Conservation (phyloP, 176 grass and related monocot species). For the Cenchrus purpureus region DNA sequence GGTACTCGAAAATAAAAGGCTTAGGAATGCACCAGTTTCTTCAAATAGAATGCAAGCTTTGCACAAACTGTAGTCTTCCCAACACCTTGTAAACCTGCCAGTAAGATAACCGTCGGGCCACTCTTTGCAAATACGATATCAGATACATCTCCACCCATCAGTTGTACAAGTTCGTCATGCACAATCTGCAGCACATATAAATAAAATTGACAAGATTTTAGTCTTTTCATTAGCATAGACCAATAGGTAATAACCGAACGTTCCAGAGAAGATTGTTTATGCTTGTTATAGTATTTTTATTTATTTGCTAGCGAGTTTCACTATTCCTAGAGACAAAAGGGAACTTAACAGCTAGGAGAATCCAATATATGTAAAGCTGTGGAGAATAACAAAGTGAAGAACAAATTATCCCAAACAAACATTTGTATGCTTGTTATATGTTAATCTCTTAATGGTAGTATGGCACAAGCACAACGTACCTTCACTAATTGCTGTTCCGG, state of each 20-base stretch:
- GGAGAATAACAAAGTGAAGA: neutral
- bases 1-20: constrained; percentile 1
- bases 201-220: neutral
- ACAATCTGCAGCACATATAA: constrained; percentile 63
- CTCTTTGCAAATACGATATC: constrained; percentile 81
- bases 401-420: neutral
- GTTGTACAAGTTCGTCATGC: constrained; percentile 79
- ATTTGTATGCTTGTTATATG: neutral
- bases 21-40: constrained; percentile 74
- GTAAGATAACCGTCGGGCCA: constrained; percentile 76
- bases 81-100: constrained; percentile 94
- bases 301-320: neutral
- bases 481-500: constrained; percentile 96
- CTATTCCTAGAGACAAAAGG: neutral
- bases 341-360: neutral
- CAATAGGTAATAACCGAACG: constrained; percentile 15
- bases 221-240: neutral
- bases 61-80: constrained; percentile 96
- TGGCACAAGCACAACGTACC: constrained; percentile 42
- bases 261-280: neutral
- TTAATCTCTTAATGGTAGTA: neutral
- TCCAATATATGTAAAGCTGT: neutral
- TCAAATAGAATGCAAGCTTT: constrained; percentile 94
- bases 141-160: constrained; percentile 94
- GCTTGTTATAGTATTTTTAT: neutral